phyloP scores from a whole-genome alignment of 2,329 filamentous ascomycete species.

The Alternaria burnsii region DNA sequence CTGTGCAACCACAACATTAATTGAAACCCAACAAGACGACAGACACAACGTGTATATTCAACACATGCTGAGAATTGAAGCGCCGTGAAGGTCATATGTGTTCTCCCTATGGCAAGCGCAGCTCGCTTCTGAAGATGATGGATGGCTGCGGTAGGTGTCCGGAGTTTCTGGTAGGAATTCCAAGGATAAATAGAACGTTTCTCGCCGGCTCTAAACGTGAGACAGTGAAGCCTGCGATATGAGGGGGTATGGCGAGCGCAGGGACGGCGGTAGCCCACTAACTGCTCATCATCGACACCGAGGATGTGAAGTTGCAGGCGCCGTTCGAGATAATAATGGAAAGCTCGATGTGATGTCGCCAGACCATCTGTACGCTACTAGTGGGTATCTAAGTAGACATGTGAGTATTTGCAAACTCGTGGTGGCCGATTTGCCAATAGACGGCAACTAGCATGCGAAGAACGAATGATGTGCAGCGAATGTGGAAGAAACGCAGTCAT shows the following conservation, averaged over 20 bases:
- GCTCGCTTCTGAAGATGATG: not conserved
- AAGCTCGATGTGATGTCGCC: not conserved
- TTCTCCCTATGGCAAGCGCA: not conserved
- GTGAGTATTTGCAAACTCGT: not conserved
- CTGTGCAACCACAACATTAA: not conserved
- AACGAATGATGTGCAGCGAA: fast-evolving
- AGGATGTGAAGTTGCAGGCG: not conserved
- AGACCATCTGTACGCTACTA: not conserved
- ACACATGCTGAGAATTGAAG: not conserved
- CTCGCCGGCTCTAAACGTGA: not conserved
- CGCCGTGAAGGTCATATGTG: not conserved
- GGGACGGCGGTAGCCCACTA: not conserved
- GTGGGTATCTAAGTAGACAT: not conserved
- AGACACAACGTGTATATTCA: not conserved
- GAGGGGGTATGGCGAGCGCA: not conserved
- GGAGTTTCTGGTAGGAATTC: not conserved
- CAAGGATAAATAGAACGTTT: not conserved
- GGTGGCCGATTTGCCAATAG: not conserved
- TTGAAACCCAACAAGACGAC: not conserved
- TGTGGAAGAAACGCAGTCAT: not conserved
- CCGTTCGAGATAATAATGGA: not conserved
- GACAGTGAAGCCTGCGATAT: not conserved
- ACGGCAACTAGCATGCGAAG: not conserved
- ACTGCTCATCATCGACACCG: not conserved
- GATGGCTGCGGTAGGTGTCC: not conserved